Conservation (phyloP, 73 alveolate species). For the Tetrahymena malaccensis region DNA sequence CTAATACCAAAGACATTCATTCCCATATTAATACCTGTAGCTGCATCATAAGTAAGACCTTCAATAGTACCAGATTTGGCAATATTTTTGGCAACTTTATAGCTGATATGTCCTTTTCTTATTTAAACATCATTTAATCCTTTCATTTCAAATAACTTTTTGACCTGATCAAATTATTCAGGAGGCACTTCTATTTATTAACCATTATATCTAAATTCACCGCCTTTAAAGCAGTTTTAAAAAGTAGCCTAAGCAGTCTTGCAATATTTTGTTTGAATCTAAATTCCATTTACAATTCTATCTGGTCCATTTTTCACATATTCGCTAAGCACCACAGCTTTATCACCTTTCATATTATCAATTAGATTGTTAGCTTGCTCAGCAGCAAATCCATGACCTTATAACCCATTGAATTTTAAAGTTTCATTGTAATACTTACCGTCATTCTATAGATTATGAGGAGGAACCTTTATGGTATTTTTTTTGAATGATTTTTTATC, state of each 20-base stretch:
- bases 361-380: not conserved
- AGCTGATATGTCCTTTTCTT: not conserved
- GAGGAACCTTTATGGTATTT: not conserved
- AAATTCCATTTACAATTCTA: not conserved
- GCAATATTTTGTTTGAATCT: not conserved
- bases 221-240: not conserved
- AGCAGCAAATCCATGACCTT: not conserved
- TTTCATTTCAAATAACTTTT: not conserved
- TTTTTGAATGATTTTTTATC: no score
- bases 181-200: not conserved
- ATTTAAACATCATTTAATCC: not conserved
- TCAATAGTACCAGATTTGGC: not conserved
- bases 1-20: not conserved
- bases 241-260: not conserved
- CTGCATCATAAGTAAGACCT: not conserved
- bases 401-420: not conserved
- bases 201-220: not conserved
- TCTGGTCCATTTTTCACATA: not conserved
- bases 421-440: not conserved
- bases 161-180: not conserved
- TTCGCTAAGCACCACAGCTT: not conserved
- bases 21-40: not conserved
- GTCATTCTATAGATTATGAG: not conserved
- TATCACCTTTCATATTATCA: not conserved
- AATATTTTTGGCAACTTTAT: not conserved